A percentile compares a stretch with the other conserved stretches of the same genome.
Conservation (phyloP, 768 basidiomycete species). For the Boletus sensibilis region DNA sequence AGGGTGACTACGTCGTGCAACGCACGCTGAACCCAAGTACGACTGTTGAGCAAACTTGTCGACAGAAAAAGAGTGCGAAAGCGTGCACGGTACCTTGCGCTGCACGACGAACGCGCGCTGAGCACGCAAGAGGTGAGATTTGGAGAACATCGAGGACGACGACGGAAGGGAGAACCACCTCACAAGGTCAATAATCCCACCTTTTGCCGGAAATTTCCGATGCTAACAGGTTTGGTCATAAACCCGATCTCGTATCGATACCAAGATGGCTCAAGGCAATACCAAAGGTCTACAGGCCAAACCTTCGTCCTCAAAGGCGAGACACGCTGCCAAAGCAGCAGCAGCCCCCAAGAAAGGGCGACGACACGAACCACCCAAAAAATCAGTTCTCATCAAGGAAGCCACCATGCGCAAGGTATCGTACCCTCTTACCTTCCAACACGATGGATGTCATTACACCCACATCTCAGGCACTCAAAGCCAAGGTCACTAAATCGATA, state of each 20-base stretch:
- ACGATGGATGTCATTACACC: background rate
- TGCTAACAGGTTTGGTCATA: background rate
- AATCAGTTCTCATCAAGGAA: slow-evolving; percentile 66
- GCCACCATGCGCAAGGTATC: slow-evolving; percentile 74
- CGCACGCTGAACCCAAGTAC: slow-evolving; percentile 50
- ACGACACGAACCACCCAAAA: slow-evolving; percentile 79
- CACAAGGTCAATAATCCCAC: slow-evolving; percentile 3
- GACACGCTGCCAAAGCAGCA: slow-evolving; percentile 64
- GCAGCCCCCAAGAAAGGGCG: slow-evolving; percentile 78
- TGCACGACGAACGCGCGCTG: slow-evolving; percentile 48
- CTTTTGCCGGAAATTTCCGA: slow-evolving; percentile 28
- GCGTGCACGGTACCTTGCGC: slow-evolving; percentile 41
- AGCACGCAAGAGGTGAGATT: slow-evolving; percentile 48
- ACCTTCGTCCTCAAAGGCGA: slow-evolving; percentile 41
- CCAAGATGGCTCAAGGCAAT: slow-evolving; percentile 75
- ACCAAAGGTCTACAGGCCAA: slow-evolving; percentile 74
- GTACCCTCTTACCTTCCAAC: background rate
- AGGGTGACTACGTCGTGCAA: slow-evolving; percentile 70
- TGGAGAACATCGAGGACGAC: slow-evolving; percentile 40
- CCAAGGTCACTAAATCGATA: slow-evolving; percentile 90
- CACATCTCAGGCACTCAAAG: slow-evolving; percentile 63
- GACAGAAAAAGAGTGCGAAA: background rate
- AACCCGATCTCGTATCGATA: background rate
- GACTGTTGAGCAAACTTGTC: background rate
- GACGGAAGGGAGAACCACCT: slow-evolving; percentile 9